Conservation (phyloP, 2,329 filamentous ascomycete genomes). For the Acephala macrosclerotiorum region DNA sequence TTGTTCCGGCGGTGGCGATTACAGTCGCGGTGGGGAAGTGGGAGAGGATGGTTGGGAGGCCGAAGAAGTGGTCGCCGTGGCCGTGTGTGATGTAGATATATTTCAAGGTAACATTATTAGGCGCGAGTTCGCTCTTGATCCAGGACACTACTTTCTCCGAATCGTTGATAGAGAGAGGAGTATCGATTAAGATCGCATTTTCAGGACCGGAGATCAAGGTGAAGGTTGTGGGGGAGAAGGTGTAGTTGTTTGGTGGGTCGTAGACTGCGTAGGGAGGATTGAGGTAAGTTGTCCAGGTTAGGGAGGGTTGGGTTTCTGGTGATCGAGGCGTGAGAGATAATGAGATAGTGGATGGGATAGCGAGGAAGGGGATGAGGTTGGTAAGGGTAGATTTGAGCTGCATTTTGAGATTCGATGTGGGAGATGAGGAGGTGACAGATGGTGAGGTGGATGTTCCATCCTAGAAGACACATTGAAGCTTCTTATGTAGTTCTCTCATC, state of each 20-base stretch:
- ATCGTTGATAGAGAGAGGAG: constrained; percentile 43
- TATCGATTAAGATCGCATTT: constrained; percentile 49
- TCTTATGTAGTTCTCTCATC: neutral
- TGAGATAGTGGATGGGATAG: neutral
- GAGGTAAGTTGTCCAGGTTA: constrained; percentile 5
- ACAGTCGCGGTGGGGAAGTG: constrained; percentile 31
- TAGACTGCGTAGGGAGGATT: neutral
- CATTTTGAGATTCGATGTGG: neutral
- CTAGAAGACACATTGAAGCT: neutral
- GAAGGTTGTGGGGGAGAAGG: constrained; percentile 6
- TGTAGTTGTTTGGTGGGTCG: constrained; percentile 3
- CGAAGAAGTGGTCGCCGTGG: constrained; percentile 52
- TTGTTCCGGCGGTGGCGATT: constrained; percentile 33
- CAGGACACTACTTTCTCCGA: constrained; percentile 44
- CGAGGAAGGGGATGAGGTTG: neutral
- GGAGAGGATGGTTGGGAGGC: constrained; percentile 29
- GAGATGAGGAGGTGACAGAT: neutral
- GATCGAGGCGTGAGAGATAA: neutral
- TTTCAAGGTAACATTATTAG: constrained; percentile 36
- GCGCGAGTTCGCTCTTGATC: constrained; percentile 44
- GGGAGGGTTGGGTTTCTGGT: neutral
- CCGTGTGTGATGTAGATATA: constrained; percentile 52
- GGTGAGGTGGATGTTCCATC: neutral
- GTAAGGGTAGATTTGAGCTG: neutral
- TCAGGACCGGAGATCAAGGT: constrained; percentile 34